Evolutionary conservation across 1,284 basidiomycete genomes (phyloP), one percentile per base, ranked within the genome.

Genomic region (Tetrapyrgos nigripes): DNA sequence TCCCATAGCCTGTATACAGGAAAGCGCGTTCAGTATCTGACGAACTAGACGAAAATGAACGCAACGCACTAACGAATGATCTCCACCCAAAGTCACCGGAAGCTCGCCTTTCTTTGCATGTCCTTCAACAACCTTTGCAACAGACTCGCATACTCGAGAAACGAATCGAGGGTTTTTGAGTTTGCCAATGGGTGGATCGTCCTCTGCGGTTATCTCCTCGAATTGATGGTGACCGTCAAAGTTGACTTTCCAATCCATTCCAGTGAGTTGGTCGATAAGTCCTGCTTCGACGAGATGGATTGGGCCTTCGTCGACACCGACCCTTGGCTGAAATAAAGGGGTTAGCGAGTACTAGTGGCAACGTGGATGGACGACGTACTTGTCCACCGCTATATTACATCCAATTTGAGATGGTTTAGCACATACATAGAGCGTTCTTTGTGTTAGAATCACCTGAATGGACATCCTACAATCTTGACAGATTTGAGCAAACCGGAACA

Each of bases 41-140:
- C n/a, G n/a, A n/a, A 33, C 31, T 33, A 33, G 44, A 49, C 49
- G 27, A 49, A 45, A 29, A 17, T 21, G 23, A 53, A n/a, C 19
- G 27, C 11, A 50, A 79, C 89, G 62, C 62, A 93, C 93, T 71
- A 98, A 76, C 54, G 93, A 96, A 76, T 98, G 96, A 73, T 98
- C 96, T 11, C 97, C 97, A 17, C 97, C 97, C n/a, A 99, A 80
- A 1, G 96, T 98, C 14, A 99, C 79, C 3, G 96, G 92, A 40
- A 99, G 79, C 70, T 89, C 84, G 9, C 96, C 95, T 55, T 86
- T 84, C 74, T 83, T 84, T 33, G 87, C 88, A 73, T 96, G 92
- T 13, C 73, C 83, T 19, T 87, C 87, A 21, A 99, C 92, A 29
- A 79, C 87, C 37, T 84, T 77, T n/a, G 93, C 87, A 28, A 99